phyloP scores from a whole-genome alignment of 2,329 filamentous ascomycete genomes.

The Alternaria brassicicola region DNA sequence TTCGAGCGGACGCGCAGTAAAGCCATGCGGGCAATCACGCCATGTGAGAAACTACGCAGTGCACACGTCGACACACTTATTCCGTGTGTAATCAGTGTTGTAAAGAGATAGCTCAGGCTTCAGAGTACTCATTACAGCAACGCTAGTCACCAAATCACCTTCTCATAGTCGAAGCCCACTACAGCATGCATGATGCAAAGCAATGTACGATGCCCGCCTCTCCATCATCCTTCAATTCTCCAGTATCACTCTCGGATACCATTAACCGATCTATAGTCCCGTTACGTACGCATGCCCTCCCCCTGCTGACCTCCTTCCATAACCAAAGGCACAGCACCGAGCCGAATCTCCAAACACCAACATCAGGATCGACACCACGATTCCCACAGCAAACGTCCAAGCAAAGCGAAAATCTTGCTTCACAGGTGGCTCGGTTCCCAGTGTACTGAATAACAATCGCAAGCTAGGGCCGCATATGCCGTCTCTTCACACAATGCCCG shows the following conservation, averaged over 20 bases:
- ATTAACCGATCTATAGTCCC: neutral
- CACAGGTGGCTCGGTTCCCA: neutral
- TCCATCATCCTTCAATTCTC: neutral
- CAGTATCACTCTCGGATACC: neutral
- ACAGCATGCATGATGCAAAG: neutral
- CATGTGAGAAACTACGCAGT: neutral
- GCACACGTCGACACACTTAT: neutral
- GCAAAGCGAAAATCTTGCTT: constrained; percentile 6
- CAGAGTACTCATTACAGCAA: neutral
- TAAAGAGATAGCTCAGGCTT: neutral
- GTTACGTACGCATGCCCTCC: neutral
- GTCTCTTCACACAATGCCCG: neutral
- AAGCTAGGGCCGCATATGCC: neutral
- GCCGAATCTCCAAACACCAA: neutral
- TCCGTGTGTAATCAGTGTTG: neutral
- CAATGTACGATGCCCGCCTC: neutral
- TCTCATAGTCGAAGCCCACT: neutral
- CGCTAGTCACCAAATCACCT: neutral
- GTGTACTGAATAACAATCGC: neutral
- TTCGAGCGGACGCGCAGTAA: neutral
- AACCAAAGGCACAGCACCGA: neutral
- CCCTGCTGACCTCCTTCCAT: neutral
- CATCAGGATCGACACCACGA: neutral
- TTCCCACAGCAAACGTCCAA: neutral
- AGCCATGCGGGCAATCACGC: neutral